Base-by-base conservation (phyloP, 306 rosid genomes). In the Quercus gilva region DNA sequence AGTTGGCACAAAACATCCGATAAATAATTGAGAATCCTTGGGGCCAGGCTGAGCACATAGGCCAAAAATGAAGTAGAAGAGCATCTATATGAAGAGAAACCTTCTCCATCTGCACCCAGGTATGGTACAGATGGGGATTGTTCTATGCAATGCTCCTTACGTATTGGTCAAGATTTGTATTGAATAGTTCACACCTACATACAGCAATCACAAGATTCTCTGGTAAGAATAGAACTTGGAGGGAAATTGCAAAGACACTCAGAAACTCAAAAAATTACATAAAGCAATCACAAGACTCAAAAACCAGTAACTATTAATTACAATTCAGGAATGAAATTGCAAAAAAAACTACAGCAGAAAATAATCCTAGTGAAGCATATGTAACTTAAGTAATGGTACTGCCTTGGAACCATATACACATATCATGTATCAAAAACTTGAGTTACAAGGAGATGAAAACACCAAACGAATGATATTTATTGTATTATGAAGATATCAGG, bases 91-190 rank as follows among this genome's bases (percentile, higher is more conserved):
- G 4, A 64, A 67, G 26, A 67, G 53, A 13, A 49, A 49, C 17
- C 53, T 49, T 49, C 13, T 49, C 53, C 53, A 49, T 12, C 53
- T 49, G 53, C 53, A 49, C 17, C 53, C 53, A 49, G 53, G 53
- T 2, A 49, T 49, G 53, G 17, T 45, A 49, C 4, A 49, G 53
- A 49, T 49, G 53, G 53, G 53, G 53, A 49, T 49, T 55, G 89
- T 74, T 80, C 87, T 90, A 94, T 1, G 90, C 91, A 75, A 94
- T 91, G 87, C 91, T 93, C 83, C 97, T 91, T 43, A 88, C 92
- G 86, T 94, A 91, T 76, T 94, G 97, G 88, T 92, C 97, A 77
- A 94, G 91, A 17, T 90, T 83, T 69, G 98, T 94, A 86, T 90
- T 88, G 91, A 94, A 94, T 69, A 92, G 90, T 86, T 92, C 94